phyloP scores from a whole-genome alignment of 2,329 filamentous ascomycete genomes.

The Boeremia exigua region DNA sequence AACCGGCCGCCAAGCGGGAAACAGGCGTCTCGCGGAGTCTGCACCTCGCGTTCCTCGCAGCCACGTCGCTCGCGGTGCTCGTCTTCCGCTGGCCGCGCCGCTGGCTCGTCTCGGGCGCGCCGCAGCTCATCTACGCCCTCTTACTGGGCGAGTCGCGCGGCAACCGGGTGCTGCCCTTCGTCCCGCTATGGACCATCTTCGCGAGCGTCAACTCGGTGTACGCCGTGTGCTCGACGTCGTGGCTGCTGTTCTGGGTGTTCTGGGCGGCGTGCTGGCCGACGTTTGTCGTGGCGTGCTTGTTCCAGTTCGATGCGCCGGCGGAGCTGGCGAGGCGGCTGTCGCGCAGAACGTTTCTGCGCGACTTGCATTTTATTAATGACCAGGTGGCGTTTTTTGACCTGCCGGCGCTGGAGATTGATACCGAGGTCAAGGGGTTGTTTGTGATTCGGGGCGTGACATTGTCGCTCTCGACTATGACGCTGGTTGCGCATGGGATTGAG shows the following conservation, averaged over 20 bases:
- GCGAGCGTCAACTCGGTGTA: conserved; percentile 56
- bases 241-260: conserved; percentile 58
- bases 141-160: conserved; percentile 46
- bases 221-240: conserved; percentile 57
- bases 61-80: conserved; percentile 1
- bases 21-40: conserved; percentile 6
- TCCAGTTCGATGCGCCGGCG: conserved; percentile 53
- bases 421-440: conserved; percentile 59
- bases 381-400: conserved; percentile 58
- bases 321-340: conserved; percentile 46
- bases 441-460: conserved; percentile 60
- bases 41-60: conserved; percentile 9
- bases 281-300: conserved; percentile 53
- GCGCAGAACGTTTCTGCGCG: conserved; percentile 46
- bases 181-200: conserved; percentile 57
- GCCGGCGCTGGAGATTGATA: conserved; percentile 62
- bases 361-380: conserved; percentile 59
- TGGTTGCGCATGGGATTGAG: conserved; percentile 60
- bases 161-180: conserved; percentile 51
- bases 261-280: conserved; percentile 50
- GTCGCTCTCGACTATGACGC: conserved; percentile 57
- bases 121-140: conserved; percentile 45
- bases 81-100: conserved; percentile 28
- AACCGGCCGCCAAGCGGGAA: conserved; percentile 7
- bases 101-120: conserved; percentile 53